Base-by-base conservation (phyloP, 2,329 filamentous ascomycete genomes). In the Talaromyces rugulosus region DNA sequence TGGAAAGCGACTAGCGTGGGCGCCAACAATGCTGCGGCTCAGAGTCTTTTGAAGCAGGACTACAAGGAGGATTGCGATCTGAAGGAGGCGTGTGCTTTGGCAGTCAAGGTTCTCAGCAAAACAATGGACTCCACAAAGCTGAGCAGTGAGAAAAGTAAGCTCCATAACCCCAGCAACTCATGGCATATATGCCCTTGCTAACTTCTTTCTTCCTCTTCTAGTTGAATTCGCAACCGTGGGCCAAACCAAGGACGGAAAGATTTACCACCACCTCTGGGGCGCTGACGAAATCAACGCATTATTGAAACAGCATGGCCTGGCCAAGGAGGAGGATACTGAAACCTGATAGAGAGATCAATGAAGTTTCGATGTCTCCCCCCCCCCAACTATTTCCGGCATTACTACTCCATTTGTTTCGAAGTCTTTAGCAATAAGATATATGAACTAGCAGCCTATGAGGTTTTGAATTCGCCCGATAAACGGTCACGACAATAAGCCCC, bases 81-180 rank as follows among this genome's bases (percentile, higher is more conserved):
- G 74, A 91, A 96, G 82, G 95, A 99, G 82, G 95, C 96, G 4
- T 99, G 95, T 76, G 92, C 90, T 60, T 89, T 97, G 84, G 95
- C 95, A 11, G 95, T 99, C 76, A 99, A 99, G 85, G 95, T 99
- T 66, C 81, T 99, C 68, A 98, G 95, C 85, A 99, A 99, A 88
- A 99, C 95, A 5, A 99, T 99, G 96, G 95, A 99, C 78, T 96
- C 93, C 60, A 98, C 94, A 60, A 99, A 97, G 84, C 81, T 99
- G 74, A 97, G 92, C 83, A 96, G 92, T 74, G 95, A 99, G 85
- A 99, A 99, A 87, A 96, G 93, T 96, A 81, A 78, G 91, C n/a
- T 16, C 51, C 14, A 56, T 14, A 2, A 14, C n/a, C 23, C 9
- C 53, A 7, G 50, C 4, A 53, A 31, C 16, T 31, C 42, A 23